phyloP scores from a whole-genome alignment of 2,329 filamentous ascomycete genomes.

The Fusarium sp. region DNA sequence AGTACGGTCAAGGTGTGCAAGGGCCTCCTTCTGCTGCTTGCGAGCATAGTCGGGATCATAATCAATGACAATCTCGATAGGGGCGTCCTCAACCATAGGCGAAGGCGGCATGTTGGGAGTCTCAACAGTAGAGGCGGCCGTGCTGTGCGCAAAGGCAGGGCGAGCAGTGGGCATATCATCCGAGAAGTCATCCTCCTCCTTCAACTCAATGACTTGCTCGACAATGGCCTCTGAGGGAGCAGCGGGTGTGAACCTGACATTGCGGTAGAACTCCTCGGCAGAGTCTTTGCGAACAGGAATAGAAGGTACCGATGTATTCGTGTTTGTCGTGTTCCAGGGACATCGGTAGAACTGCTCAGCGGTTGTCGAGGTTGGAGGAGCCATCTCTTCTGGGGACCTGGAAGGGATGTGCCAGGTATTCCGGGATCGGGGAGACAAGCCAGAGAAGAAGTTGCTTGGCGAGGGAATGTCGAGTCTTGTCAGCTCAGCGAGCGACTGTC shows the following conservation, averaged over 20 bases:
- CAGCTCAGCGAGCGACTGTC: conserved; percentile 76
- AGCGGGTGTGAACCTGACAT: conserved; percentile 51
- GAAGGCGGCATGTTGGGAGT: conserved; percentile 51
- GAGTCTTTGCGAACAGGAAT: conserved; percentile 52
- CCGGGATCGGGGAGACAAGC: conserved; percentile 78
- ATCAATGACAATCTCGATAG: conserved; percentile 74
- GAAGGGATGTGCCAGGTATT: conserved; percentile 82
- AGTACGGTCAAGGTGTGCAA: conserved; percentile 85
- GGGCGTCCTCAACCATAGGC: conserved; percentile 65
- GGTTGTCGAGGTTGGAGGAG: conserved; percentile 85
- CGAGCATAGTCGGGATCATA: conserved; percentile 81
- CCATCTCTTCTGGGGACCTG: conserved; percentile 63
- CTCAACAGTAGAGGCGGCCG: conserved; percentile 48
- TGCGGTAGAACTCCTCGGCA: conserved; percentile 54
- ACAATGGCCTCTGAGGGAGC: conserved; percentile 56
- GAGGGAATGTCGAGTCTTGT: conserved; percentile 90
- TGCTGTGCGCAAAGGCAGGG: conserved; percentile 52
- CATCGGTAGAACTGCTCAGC: conserved; percentile 91
- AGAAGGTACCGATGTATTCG: conserved; percentile 52
- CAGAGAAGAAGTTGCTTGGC: conserved; percentile 91
- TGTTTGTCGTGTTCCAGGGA: conserved; percentile 76
- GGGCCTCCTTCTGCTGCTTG: conserved; percentile 77
- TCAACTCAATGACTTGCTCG: conserved; percentile 75
- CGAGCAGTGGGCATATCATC: conserved; percentile 77
- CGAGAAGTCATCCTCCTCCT: conserved; percentile 59